phyloP scores from a whole-genome alignment of 1,284 basidiomycete genomes.

The Microbotryum saponariae region DNA sequence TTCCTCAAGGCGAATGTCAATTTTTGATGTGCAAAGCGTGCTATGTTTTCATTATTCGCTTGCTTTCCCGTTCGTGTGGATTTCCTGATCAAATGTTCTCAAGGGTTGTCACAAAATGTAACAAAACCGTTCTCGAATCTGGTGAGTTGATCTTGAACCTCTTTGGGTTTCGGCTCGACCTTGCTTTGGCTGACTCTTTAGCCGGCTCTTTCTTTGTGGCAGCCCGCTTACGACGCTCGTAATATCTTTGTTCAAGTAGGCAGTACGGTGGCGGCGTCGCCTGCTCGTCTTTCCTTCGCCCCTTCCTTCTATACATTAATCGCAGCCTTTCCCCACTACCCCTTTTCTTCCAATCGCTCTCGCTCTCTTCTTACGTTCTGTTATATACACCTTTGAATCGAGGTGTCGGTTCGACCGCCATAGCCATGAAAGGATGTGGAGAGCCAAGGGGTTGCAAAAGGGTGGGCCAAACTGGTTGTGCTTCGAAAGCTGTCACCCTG shows the following conservation, averaged over 20 bases:
- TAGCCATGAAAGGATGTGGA: background rate
- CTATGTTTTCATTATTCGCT: too few species aligned
- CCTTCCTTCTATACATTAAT: background rate
- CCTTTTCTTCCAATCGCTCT: slow-evolving; percentile 9
- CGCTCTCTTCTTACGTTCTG: background rate
- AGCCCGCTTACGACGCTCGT: slow-evolving; percentile 2
- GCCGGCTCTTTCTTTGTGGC: slow-evolving; percentile 10
- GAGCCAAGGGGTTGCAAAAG: background rate
- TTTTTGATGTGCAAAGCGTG: too few species aligned
- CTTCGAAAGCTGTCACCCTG: background rate
- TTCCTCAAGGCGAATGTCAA: too few species aligned
- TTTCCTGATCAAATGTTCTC: too few species aligned
- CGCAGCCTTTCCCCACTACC: background rate
- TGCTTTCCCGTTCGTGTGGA: too few species aligned
- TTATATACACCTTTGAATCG: too few species aligned
- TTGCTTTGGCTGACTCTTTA: slow-evolving; percentile 21
- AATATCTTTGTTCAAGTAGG: background rate
- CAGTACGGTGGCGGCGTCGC: background rate
- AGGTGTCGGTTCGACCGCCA: too few species aligned
- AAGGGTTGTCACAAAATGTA: too few species aligned
- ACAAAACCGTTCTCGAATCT: too few species aligned
- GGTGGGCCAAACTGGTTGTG: too few species aligned
- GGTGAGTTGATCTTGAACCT: too few species aligned
- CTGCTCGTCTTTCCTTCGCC: background rate
- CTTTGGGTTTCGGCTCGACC: slow-evolving; percentile 10